Base-by-base conservation (phyloP, 345 rosid genomes). In the Trapa incisa region DNA sequence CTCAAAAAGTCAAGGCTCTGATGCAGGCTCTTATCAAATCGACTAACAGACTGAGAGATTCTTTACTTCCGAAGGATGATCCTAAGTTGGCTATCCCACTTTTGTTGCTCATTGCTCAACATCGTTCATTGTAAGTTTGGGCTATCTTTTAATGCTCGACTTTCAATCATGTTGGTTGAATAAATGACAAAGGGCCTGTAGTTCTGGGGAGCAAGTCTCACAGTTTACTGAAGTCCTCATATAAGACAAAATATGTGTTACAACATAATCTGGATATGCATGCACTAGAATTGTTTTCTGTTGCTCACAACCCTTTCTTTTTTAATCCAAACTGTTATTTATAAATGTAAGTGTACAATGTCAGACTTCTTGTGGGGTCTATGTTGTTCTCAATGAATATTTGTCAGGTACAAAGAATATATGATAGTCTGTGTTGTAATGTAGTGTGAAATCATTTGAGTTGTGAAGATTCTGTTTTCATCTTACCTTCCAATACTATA, bases 21-120 rank as follows among this genome's bases (percentile, higher is more conserved):
- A 3, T 79, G 85, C 93, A 95, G 99, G 96, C 97, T 56, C 81
- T 95, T 81, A 54, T 87, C 70, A 95, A 95, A 81, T 95, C 99
- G 65, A 89, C 96, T 57, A 86, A 85, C 75, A 83, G 99, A 75
- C 82, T 95, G 52, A 80, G 96, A 71, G 99, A 95, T 74, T 88
- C 99, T 1, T 81, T 95, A 80, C 89, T 91, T 73, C 85, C 99
- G 9, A 89, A 83, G 82, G 99, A 91, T 80, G 98, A 95, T 72
- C 92, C 92, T 45, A 95, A 87, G 79, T 75, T 91, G 77, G 99
- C 98, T 39, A 75, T 89, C 69, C 96, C 98, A 32, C 90, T 91
- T 74, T 77, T 95, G 78, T 76, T 95, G 68, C 96, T 95, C 77
- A 76, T 95, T 56, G 96, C 98, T 60, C 99, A 95, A 74, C 96